Evolutionary conservation across 2,329 filamentous ascomycete genomes (phyloP).

Genomic region (Parafenestella ontariensis): DNA sequence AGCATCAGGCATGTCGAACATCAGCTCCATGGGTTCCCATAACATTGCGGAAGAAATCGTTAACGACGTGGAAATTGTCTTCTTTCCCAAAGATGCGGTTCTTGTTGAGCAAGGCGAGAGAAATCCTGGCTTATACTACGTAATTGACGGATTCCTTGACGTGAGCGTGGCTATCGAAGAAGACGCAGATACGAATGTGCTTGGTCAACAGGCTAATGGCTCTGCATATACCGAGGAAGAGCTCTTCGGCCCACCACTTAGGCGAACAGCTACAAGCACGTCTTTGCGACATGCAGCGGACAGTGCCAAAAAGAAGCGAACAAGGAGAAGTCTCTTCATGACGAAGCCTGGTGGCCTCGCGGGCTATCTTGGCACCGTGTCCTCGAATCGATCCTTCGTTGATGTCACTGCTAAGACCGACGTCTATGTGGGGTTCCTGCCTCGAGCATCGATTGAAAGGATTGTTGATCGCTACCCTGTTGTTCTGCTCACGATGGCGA

Average conservation of each 20-base stretch:
- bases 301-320: slow-evolving; percentile 56
- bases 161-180: slow-evolving; percentile 82
- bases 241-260: slow-evolving; percentile 38
- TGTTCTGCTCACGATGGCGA: slow-evolving; percentile 93
- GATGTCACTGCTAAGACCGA: slow-evolving; percentile 98
- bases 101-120: slow-evolving; percentile 95
- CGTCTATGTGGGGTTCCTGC: slow-evolving; percentile 95
- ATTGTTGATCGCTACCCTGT: slow-evolving; percentile 94
- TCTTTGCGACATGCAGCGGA: slow-evolving; percentile 36
- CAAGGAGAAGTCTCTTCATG: slow-evolving; percentile 78
- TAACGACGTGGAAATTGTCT: slow-evolving; percentile 95
- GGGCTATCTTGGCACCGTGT: slow-evolving; percentile 92
- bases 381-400: slow-evolving; percentile 94
- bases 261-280: slow-evolving; percentile 33
- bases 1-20: slow-evolving; percentile 51
- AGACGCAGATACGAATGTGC: slow-evolving; percentile 55
- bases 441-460: slow-evolving; percentile 81
- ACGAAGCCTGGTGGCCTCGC: slow-evolving; percentile 95
- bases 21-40: slow-evolving; percentile 65
- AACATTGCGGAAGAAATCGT: slow-evolving; percentile 81
- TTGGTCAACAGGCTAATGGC: slow-evolving; percentile 50
- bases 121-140: slow-evolving; percentile 96
- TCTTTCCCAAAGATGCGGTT: slow-evolving; percentile 92
- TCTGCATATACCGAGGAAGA: slow-evolving; percentile 47
- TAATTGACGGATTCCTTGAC: slow-evolving; percentile 95